Evolutionary conservation across 805 yeast genomes (phyloP), one percentile per base, ranked within the genome.

Genomic region (Wickerhamiella kazuoi): DNA sequence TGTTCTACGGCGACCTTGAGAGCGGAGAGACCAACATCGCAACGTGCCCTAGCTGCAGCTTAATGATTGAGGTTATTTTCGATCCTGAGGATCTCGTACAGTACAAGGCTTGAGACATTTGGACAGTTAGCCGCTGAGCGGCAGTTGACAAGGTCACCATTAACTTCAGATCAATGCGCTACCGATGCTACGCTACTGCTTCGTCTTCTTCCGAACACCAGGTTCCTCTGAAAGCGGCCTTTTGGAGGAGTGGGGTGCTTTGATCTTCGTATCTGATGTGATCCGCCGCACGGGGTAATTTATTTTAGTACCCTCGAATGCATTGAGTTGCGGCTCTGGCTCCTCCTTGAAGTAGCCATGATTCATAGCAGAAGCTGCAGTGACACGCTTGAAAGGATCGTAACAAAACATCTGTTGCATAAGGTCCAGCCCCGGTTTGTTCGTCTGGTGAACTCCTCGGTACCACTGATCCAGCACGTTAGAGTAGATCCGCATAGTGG

Each of bases 31-130:
- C 50, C 16, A 84, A 83, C 44, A 74, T 83, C 23, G 98, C 98
- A 0, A 93, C 87, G 15, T 90, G 98, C 59, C 98, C 98, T 21
- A 78, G 93, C 41, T 90, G 98, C 60, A 80, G 94, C 17, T 64
- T 90, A 39, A 84, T 83, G 93, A 84, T 84, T 30, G 77, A 79
- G 55, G 93, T 90, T 24, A 79, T 90, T 1, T 90, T 76, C 55
- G 98, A 90, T 64, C 61, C 63, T 7, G 72, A 50, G 30, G 62
- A 57, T 30, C 40, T 51, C 16, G 47, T 37, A 15, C 40, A 49
- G 39, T 51, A 43, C 38, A 36, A 38, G 30, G 24, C 14, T 4
- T 33, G 26, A 33, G 26, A 23, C 9, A n/a, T n/a, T n/a, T n/a
- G n/a, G n/a, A n/a, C n/a, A n/a, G n/a, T n/a, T n/a, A n/a, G n/a